Percentiles rank a stretch among this genome's conserved stretches.
Evolutionary conservation across 176 grass and related monocot species (phyloP).

Genomic region (barley (Hordeum vulgare)): MorexV3_pseudomolecules_assembly NC_058520.1:180286342-180286841

Average conservation of each 20-base stretch:
- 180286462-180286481: background rate
- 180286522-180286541: too few species aligned
- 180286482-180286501: background rate
- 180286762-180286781: constrained; percentile 69
- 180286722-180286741: too few species aligned
- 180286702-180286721: background rate
- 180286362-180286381: too few species aligned
- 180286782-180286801: constrained; percentile 87
- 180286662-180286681: background rate
- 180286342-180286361: too few species aligned
- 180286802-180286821: constrained; percentile 95
- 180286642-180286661: background rate
- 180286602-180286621: constrained; percentile 87
- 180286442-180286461: too few species aligned
- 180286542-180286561: too few species aligned
- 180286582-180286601: too few species aligned
- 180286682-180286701: background rate
- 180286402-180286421: too few species aligned
- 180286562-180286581: too few species aligned
- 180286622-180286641: constrained; percentile 60
- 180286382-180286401: too few species aligned
- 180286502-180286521: too few species aligned
- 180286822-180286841: constrained; percentile 86
- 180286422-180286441: too few species aligned
- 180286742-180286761: constrained; percentile 84